Percentiles rank a stretch among this genome's conserved stretches.
phyloP scores from a whole-genome alignment of 1,284 basidiomycete genomes.

The Ustilago tritici region DNA sequence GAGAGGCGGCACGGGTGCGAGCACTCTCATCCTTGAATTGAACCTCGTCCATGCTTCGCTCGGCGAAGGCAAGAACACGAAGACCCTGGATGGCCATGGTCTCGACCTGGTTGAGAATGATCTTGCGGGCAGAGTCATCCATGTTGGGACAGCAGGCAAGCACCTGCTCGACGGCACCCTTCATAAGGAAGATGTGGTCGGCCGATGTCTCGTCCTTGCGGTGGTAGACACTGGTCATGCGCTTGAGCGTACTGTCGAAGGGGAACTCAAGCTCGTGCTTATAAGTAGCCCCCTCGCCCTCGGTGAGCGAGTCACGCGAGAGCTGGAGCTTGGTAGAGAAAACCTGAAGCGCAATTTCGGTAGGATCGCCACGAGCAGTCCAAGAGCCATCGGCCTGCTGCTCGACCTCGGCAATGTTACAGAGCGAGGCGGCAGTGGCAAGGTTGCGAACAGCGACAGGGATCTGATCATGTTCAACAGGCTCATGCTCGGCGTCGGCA shows the following conservation, averaged over 20 bases:
- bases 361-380: slow-evolving; percentile 60
- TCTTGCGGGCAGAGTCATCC: slow-evolving; percentile 42
- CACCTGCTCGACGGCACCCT: slow-evolving; percentile 64
- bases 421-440: slow-evolving; percentile 59
- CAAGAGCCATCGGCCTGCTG: slow-evolving; percentile 42
- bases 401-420: slow-evolving; percentile 60
- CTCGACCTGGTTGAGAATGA: slow-evolving; percentile 58
- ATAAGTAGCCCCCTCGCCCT: slow-evolving; percentile 24
- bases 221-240: slow-evolving; percentile 60
- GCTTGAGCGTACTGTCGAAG: slow-evolving; percentile 62
- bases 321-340: slow-evolving; percentile 55
- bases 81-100: slow-evolving; percentile 59
- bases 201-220: slow-evolving; percentile 13
- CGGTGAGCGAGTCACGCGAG: slow-evolving; percentile 39
- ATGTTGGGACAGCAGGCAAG: slow-evolving; percentile 55
- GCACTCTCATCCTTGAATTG: slow-evolving; percentile 51
- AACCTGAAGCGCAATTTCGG: slow-evolving; percentile 62
- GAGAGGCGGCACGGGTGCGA: slow-evolving; percentile 25
- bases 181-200: slow-evolving; percentile 54
- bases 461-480: slow-evolving; percentile 25
- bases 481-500: slow-evolving; percentile 16
- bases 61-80: slow-evolving; percentile 62
- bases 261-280: slow-evolving; percentile 58
- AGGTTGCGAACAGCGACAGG: slow-evolving; percentile 41
- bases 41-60: slow-evolving; percentile 51